Evolutionary conservation across 2,329 filamentous ascomycete species (phyloP), one percentile per base, ranked within the genome.

Genomic region (Diaporthe aspalathi): DNA sequence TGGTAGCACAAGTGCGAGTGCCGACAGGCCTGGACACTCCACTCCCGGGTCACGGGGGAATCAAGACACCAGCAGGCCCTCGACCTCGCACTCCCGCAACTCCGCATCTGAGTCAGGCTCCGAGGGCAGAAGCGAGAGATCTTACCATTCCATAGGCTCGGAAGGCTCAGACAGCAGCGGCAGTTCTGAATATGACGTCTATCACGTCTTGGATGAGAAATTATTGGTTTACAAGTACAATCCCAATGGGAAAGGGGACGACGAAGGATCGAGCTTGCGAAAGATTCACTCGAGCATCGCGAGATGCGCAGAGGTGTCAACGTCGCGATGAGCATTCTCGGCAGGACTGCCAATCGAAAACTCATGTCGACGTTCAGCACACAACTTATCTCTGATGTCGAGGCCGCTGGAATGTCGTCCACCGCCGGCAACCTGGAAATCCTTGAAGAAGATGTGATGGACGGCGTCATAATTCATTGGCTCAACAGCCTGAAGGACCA

Each of bases 261-360:
- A 4, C 12, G 20, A 4, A n/a, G n/a, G n/a, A n/a, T n/a, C n/a
- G n/a, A n/a, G n/a, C n/a, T 54, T 8, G 4, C 0, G 2, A 2
- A 54, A 14, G 20, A 2, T 7, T 53, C 50, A 9, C 1, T 0
- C 1, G 29, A 32, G 29, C 17, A 54, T n/a, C 8, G 0, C 1
- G 8, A 54, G 29, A 54, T 32, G 52, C 27, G 29, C 9, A 29
- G 12, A 14, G n/a, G 27, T 54, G 17, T 54, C 0, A 54, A 35
- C 29, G 8, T 16, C 52, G 52, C 17, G 2, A 54, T 54, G 52
- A 3, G 52, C 24, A 35, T 54, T 54, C 52, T 54, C 52, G 2
- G 29, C 17, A 27, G 29, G 9, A 9, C 52, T 35, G 17, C 8
- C 7, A 32, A 4, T 35, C 52, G 29, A 17, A 2, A 11, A 6